Evolutionary conservation across 768 basidiomycete genomes (phyloP).

Genomic region (Rhizopogon salebrosus): DNA sequence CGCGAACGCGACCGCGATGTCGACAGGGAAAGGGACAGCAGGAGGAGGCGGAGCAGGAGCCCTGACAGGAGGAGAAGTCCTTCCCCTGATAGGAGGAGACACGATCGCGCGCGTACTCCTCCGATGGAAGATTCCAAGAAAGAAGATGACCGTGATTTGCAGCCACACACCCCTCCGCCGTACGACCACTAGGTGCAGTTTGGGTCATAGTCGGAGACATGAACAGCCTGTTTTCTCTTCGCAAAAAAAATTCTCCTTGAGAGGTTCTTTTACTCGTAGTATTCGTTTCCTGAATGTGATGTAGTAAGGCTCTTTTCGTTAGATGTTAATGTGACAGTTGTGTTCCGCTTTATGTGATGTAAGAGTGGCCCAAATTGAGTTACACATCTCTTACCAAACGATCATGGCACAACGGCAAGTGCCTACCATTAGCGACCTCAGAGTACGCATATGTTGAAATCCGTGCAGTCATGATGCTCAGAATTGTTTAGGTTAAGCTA

Average conservation of each 20-base stretch:
- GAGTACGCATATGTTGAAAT: constrained; percentile 15
- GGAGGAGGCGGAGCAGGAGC: constrained; percentile 44
- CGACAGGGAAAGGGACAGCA: constrained; percentile 40
- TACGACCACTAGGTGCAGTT: constrained; percentile 36
- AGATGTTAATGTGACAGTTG: constrained; percentile 3
- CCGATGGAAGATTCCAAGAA: constrained; percentile 36
- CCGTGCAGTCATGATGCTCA: neutral
- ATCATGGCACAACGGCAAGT: constrained; percentile 23
- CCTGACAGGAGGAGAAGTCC: constrained; percentile 43
- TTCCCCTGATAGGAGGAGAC: constrained; percentile 38
- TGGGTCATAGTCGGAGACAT: neutral
- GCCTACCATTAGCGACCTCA: constrained; percentile 30
- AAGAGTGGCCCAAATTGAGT: neutral
- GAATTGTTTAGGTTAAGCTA: constrained; percentile 48
- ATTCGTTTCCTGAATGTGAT: neutral
- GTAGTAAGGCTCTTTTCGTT: neutral
- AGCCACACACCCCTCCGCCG: constrained; percentile 46
- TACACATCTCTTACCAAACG: neutral
- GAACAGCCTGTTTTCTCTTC: neutral
- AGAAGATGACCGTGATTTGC: constrained; percentile 47
- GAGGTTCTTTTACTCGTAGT: constrained; percentile 5
- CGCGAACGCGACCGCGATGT: constrained; percentile 30
- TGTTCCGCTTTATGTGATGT: neutral
- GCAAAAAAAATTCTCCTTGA: neutral
- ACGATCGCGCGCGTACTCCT: constrained; percentile 52